phyloP scores from a whole-genome alignment of 2,329 filamentous ascomycete genomes.

The Alternaria sp. region DNA sequence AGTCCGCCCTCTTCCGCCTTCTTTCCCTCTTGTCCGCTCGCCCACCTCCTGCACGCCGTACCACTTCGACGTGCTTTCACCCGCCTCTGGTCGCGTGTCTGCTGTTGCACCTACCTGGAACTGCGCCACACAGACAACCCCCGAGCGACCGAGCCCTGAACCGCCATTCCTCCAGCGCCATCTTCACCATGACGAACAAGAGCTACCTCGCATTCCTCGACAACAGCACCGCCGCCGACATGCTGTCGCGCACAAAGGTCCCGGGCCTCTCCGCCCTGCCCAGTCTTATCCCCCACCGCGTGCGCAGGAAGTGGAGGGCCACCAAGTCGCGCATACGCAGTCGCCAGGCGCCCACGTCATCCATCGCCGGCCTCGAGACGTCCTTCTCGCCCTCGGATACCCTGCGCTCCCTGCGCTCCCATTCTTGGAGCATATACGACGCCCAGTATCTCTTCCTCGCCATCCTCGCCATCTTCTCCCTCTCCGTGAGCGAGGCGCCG shows the following conservation, averaged over 20 bases:
- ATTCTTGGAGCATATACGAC: constrained; percentile 83
- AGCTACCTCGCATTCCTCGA: constrained; percentile 46
- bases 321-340: constrained; percentile 70
- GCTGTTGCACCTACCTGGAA: constrained; percentile 17
- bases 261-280: constrained; percentile 58
- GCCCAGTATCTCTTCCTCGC: constrained; percentile 81
- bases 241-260: constrained; percentile 52
- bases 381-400: constrained; percentile 84
- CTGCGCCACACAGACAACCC: constrained; percentile 16
- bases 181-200: constrained; percentile 39
- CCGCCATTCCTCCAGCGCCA: background rate
- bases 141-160: constrained; percentile 6
- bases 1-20: constrained; percentile 26
- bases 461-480: constrained; percentile 78
- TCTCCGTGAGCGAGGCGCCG: constrained; percentile 79
- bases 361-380: constrained; percentile 77
- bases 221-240: constrained; percentile 35
- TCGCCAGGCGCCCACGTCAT: constrained; percentile 70
- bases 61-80: constrained; percentile 4
- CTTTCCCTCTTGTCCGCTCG: constrained; percentile 12
- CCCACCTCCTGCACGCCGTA: constrained; percentile 5
- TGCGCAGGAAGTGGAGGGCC: constrained; percentile 69
- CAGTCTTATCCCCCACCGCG: constrained; percentile 66
- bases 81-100: constrained; percentile 33
- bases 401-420: constrained; percentile 74